Percentiles rank a stretch among this genome's conserved stretches.
Evolutionary conservation across 768 basidiomycete genomes (phyloP).

Genomic region (Trametes cingulata): DNA sequence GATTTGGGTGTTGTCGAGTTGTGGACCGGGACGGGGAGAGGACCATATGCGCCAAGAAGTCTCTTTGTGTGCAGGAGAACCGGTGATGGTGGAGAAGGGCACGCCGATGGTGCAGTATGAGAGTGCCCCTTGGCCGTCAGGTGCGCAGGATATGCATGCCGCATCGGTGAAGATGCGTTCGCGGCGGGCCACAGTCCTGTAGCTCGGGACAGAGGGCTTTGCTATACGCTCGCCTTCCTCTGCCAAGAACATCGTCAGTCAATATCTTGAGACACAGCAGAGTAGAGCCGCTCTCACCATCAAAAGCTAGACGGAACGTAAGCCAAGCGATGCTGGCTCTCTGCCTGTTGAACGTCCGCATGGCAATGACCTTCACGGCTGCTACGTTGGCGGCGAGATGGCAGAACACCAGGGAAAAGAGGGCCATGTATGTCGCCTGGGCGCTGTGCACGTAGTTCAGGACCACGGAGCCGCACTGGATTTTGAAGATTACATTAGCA

Average conservation of each 20-base stretch:
- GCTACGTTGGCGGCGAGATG: constrained; percentile 62
- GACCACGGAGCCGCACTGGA: constrained; percentile 58
- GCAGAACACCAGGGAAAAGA: constrained; percentile 51
- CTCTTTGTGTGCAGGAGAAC: background rate
- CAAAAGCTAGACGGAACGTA: constrained; percentile 32
- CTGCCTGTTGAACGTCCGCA: constrained; percentile 62
- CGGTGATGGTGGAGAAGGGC: constrained; percentile 5
- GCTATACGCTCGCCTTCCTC: constrained; percentile 23
- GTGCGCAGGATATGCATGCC: background rate
- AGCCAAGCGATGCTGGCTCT: constrained; percentile 56
- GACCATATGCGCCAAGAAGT: background rate
- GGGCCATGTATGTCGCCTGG: constrained; percentile 48
- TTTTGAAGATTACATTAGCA: background rate
- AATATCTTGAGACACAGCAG: background rate
- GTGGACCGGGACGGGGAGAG: background rate
- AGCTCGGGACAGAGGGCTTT: background rate
- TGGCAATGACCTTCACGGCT: constrained; percentile 56
- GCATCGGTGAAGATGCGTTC: constrained; percentile 21
- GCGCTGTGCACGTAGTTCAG: constrained; percentile 55
- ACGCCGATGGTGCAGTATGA: constrained; percentile 13
- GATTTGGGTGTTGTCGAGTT: constrained; percentile 20
- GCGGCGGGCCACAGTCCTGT: background rate
- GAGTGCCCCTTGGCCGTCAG: background rate
- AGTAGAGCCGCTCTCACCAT: constrained; percentile 7
- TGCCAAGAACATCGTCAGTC: constrained; percentile 13